phyloP scores from a whole-genome alignment of 2,329 filamentous ascomycete genomes.

The Sporothrix inflata region DNA sequence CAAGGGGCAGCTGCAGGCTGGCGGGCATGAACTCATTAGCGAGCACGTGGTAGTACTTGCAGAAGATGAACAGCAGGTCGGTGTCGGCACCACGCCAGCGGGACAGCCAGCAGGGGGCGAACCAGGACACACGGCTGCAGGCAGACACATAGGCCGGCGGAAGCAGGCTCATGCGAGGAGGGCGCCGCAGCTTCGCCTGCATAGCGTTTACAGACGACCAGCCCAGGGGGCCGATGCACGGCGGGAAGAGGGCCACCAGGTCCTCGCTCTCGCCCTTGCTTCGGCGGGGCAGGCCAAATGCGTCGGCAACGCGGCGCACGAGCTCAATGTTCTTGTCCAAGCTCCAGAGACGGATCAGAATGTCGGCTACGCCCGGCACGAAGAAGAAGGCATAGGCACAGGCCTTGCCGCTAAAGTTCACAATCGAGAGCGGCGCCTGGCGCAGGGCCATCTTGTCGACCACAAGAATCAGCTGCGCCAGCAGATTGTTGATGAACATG shows the following conservation, averaged over 20 bases:
- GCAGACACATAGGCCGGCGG: constrained; percentile 48
- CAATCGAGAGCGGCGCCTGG: constrained; percentile 66
- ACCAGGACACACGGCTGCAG: constrained; percentile 71
- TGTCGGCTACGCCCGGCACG: constrained; percentile 81
- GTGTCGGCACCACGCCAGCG: constrained; percentile 87
- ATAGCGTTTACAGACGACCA: constrained; percentile 58
- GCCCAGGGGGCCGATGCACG: constrained; percentile 59
- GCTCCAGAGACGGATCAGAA: constrained; percentile 81
- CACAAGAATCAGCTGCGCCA: constrained; percentile 83
- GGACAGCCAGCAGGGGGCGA: constrained; percentile 74
- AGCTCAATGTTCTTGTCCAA: constrained; percentile 61
- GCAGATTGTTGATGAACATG: constrained; percentile 80
- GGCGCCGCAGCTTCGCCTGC: constrained; percentile 64
- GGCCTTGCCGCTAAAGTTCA: constrained; percentile 87
- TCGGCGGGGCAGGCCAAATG: constrained; percentile 65
- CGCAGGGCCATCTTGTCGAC: constrained; percentile 85
- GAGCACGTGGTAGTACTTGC: constrained; percentile 83
- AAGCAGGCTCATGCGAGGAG: constrained; percentile 52
- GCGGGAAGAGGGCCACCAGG: constrained; percentile 71
- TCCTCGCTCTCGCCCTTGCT: constrained; percentile 62
- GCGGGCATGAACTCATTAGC: constrained; percentile 71
- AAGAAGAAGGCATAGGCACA: constrained; percentile 95
- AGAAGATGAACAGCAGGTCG: constrained; percentile 88
- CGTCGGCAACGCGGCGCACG: constrained; percentile 71
- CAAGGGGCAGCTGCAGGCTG: constrained; percentile 50